These are phyloP conservation scores for Diversispora eburnea DNA, from an alignment of 192 early-diverging fungal species.

Conservation along the genomic window DNA sequence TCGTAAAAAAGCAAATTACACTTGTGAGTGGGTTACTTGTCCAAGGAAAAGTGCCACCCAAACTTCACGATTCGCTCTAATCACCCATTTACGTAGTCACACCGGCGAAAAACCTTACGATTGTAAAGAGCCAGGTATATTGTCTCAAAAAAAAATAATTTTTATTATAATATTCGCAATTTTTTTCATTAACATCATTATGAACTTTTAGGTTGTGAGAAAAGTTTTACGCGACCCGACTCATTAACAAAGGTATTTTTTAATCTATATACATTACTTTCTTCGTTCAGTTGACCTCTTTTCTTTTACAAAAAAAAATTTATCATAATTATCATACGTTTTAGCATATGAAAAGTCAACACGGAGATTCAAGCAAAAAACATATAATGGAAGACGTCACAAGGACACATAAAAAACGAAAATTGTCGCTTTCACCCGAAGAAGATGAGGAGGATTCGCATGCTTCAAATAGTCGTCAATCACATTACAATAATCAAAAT, in stretches of 20 bases:
- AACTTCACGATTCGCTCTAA: constrained; percentile 55
- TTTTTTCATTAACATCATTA: background rate
- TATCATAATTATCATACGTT: background rate
- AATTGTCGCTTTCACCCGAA: background rate
- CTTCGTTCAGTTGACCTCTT: background rate
- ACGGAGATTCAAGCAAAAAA: constrained; percentile 6
- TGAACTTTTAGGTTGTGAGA: constrained; percentile 22
- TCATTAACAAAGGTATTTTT: constrained; percentile 19
- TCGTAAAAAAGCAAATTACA: constrained; percentile 53
- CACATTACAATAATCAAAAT: background rate
- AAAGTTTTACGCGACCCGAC: constrained; percentile 25
- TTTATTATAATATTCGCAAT: background rate
- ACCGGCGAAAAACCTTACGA: constrained; percentile 60
- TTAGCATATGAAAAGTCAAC: constrained; percentile 22
- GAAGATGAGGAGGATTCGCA: constrained; percentile 7
- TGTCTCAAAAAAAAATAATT: too few species aligned
- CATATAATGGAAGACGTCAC: constrained; percentile 9
- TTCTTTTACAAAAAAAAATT: background rate
- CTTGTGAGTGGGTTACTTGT: constrained; percentile 56
- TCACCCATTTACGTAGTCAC: constrained; percentile 57
- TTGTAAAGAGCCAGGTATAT: constrained; percentile 41
- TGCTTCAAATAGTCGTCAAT: background rate
- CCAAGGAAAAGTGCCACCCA: constrained; percentile 45
- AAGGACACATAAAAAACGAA: constrained; percentile 18
- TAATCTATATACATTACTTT: background rate